Evolutionary conservation across 2,329 filamentous ascomycete species (phyloP), one percentile per base, ranked within the genome.

Genomic region (Pseudocercospora eumusae): DNA sequence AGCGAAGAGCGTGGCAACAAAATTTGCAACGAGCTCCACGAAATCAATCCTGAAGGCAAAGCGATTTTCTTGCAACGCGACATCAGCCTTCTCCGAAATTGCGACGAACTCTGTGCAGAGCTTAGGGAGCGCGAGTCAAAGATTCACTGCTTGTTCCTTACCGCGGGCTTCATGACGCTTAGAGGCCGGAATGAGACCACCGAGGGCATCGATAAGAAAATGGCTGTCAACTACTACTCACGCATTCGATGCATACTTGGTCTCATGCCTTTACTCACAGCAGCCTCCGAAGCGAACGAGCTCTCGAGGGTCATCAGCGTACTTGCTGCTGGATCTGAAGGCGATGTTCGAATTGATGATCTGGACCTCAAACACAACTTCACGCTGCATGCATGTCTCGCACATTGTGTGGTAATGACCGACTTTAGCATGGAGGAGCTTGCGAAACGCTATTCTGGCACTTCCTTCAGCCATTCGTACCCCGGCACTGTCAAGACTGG

Each of bases 181-280:
- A 70, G 71, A 47, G 77, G 77, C n/a, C 69, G 77, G 5, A 68
- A 71, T 10, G 85, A 86, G 63, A 86, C 84, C 0, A 56, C 75
- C 0, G 86, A 89, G 72, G 84, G 83, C 2, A 76, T 89, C 1
- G 79, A 84, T 56, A 76, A 79, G 27, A 78, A 81, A 31, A 78
- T 80, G 23, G 77, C 81, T 7, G 77, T 88, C 15, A 76, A 78
- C 20, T 84, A 82, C 73, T 87, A 88, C 73, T 78, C 82, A 4
- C 85, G 86, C 20, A 79, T 83, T 64, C 83, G 84, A 42, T 83
- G 87, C 68, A 78, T 83, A 11, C 61, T 78, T 49, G 85, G 86
- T 58, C 79, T 89, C 0, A 80, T 87, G 8, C 85, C 86, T 2
- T 44, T 82, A 0, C 77, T 89, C 1, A 75, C 76, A 10, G 70